Base-by-base conservation (phyloP, 257 asterid genomes). In the Ilex aquifolium region DNA sequence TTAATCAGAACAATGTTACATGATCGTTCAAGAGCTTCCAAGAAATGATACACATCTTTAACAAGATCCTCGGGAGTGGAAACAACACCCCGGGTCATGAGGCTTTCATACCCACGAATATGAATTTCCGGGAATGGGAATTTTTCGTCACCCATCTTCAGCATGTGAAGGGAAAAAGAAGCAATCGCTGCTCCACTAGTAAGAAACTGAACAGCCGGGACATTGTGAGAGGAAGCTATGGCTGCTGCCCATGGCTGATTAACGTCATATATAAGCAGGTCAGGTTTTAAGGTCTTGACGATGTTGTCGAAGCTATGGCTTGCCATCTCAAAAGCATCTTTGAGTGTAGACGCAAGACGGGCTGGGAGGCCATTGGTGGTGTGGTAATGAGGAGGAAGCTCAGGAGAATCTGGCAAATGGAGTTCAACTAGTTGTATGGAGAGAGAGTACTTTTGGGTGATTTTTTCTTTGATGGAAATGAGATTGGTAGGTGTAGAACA, bases 361-460 rank as follows among this genome's bases (percentile, higher is more conserved):
- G 77, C 84, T 11, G 92, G 95, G 31, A 88, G 86, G 75, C 81
- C 90, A 61, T 77, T 80, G 66, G 96, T 82, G 62, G 96, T 80
- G 76, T 85, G 96, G 57, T 32, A 39, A 10, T 61, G 73, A 46
- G 86, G 75, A n/a, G 88, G 88, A 4, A 88, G 82, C 1, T 80
- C 71, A 1, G 83, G 81, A 52, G 72, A 63, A 42, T 71, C 1
- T 21, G 90, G 88, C 8, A 80, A 73, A 1, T 66, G 83, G 46
- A 82, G 77, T 32, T 72, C 79, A 36, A 80, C 69, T 2, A 74
- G 79, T 0, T 74, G 79, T 52, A 83, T 67, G 2, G 69, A 69
- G 10, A 2, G 31, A 16, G 72, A 65, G 62, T 62, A 57, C 2
- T 53, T 36, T 13, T 56, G 44, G 0, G 68, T 69, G 73, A 77